Base-by-base conservation (phyloP, 768 basidiomycete genomes). In the Serendipita indica region DNA sequence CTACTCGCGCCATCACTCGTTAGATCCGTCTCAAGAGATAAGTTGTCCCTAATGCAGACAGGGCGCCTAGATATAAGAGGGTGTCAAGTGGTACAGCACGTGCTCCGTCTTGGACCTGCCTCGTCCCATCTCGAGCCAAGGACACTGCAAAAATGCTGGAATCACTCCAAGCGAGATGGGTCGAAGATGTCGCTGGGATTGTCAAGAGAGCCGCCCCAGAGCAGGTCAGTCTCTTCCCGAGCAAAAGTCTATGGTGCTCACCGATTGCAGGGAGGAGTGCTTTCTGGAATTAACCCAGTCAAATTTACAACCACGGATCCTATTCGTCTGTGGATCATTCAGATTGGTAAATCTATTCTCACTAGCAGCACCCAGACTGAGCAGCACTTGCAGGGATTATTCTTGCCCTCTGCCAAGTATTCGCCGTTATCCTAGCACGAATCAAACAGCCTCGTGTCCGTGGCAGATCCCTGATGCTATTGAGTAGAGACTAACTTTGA, bases 271-370 rank as follows among this genome's bases (percentile, higher is more conserved):
- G 86, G 85, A 18, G 88, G 87, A 4, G 71, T 93, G 28, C 69
- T 93, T 58, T 80, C 74, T 41, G 89, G 89, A 0, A 75, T 80
- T 57, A 81, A 92, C 65, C 90, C 89, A 0, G 74, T 82, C 0
- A 69, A 71, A 2, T 81, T 82, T 69, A 83, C 85, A 60, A 63
- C 74, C 1, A 60, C 68, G 1, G 88, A 91, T 67, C 89, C 91
- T 4, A 65, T 92, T 62, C 73, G 82, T 14, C 65, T 87, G 67
- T 88, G 83, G 83, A 83, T 85, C 60, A 77, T 88, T 49, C 84
- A 88, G 79, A 76, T 86, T 49, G 83, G 87, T 85, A 62, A 61
- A 80, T 67, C 28, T 33, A 1, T 39, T 33, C 30, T 45, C 39
- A 32, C 25, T n/a, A 27, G 3, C 28, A 2, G 30, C 22, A 27